These are phyloP conservation scores for Ceratocystis diversiconidia DNA, from an alignment of 2,329 filamentous ascomycete genomes.

Conservation along the genomic window DNA sequence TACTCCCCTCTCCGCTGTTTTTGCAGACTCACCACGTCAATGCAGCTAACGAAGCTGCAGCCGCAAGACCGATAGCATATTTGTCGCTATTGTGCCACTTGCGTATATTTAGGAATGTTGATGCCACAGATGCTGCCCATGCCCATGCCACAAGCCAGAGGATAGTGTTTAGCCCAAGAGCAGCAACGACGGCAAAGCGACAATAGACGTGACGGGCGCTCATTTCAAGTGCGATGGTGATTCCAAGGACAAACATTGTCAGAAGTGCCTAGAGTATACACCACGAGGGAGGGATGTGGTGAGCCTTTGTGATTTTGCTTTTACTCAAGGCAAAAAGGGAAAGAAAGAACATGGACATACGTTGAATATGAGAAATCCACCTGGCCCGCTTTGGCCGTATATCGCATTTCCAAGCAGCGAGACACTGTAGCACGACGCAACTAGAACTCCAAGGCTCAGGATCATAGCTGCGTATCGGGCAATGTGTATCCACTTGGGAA, in stretches of 20 bases:
- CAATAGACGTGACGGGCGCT: slow-evolving; percentile 28
- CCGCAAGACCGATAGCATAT: slow-evolving; percentile 26
- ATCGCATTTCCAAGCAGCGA: slow-evolving; percentile 24
- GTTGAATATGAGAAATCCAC: slow-evolving; percentile 34
- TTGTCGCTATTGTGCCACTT: slow-evolving; percentile 17
- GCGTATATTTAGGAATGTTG: slow-evolving; percentile 20
- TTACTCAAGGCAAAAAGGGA: slow-evolving; percentile 7
- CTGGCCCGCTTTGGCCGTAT: slow-evolving; percentile 24
- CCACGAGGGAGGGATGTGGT: neutral
- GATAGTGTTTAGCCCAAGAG: slow-evolving; percentile 27
- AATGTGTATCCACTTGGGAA: slow-evolving; percentile 28
- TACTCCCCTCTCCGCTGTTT: neutral
- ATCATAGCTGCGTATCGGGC: slow-evolving; percentile 28
- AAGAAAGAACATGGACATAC: slow-evolving; percentile 25
- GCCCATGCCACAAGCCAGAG: slow-evolving; percentile 34
- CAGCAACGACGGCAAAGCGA: slow-evolving; percentile 27
- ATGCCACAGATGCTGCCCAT: slow-evolving; percentile 29
- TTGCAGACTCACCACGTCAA: slow-evolving; percentile 26
- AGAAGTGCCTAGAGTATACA: slow-evolving; percentile 26
- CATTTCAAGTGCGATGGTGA: slow-evolving; percentile 27
- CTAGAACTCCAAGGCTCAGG: slow-evolving; percentile 29
- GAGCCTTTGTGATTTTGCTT: neutral
- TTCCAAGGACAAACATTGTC: slow-evolving; percentile 30
- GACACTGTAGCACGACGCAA: slow-evolving; percentile 29
- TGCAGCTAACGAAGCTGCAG: slow-evolving; percentile 30